Percentiles rank a stretch among this genome's conserved stretches.
These are phyloP conservation scores for Pythium plurisporium DNA, from an alignment of 352 stramenopile genomes.

Conservation along the genomic window DNA sequence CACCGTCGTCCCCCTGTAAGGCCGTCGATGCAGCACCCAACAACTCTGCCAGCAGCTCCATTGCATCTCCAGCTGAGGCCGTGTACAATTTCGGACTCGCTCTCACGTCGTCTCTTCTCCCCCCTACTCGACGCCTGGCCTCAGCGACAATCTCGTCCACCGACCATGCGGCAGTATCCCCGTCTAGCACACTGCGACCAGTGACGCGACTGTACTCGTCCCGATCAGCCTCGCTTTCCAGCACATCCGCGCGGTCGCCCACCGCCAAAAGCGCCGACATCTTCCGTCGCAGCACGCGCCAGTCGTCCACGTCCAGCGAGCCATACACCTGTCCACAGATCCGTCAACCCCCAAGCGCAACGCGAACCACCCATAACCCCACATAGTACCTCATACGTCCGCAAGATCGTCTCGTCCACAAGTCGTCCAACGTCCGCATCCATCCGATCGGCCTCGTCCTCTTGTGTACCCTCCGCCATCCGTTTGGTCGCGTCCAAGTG, in stretches of 20 bases:
- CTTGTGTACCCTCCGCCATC: conserved; percentile 45
- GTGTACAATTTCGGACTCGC: conserved; percentile 54
- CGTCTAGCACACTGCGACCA: not conserved
- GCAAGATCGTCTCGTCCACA: conserved; percentile 65
- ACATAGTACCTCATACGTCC: conserved; percentile 36
- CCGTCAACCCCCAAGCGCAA: not conserved
- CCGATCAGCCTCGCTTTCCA: not conserved
- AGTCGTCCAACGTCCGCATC: conserved; percentile 25
- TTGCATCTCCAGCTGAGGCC: conserved; percentile 58
- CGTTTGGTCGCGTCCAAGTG: conserved; percentile 65
- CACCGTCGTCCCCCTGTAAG: too few species aligned
- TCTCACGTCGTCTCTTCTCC: conserved; percentile 40
- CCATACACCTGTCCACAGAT: conserved; percentile 39
- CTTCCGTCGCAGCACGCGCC: conserved; percentile 74
- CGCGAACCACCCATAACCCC: not conserved
- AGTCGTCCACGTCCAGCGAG: conserved; percentile 51
- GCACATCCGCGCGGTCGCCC: too few species aligned
- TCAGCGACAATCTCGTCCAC: not conserved
- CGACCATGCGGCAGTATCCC: not conserved
- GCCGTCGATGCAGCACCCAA: conserved; percentile 53
- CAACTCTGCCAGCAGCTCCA: conserved; percentile 80
- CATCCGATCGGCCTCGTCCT: conserved; percentile 6
- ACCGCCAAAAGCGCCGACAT: conserved; percentile 79
- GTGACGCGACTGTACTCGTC: not conserved
- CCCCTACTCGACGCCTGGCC: not conserved